Conservation (phyloP, 2,329 filamentous ascomycete genomes). For the Exophiala mesophila region DNA sequence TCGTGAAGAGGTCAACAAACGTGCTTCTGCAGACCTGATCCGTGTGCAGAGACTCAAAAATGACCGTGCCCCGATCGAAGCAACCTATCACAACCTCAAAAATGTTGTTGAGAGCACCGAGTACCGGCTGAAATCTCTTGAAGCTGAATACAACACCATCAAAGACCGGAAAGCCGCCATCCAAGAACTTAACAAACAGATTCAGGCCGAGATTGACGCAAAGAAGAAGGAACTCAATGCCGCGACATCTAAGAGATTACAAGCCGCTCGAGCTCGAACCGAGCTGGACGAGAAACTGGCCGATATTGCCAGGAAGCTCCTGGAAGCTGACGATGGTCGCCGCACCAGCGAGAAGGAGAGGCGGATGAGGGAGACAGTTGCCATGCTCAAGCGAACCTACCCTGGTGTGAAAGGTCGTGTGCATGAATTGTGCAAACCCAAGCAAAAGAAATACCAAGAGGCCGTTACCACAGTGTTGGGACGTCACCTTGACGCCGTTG, state of each 20-base stretch:
- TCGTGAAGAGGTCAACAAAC: slow-evolving; percentile 76
- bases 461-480: slow-evolving; percentile 90
- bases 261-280: slow-evolving; percentile 73
- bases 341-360: slow-evolving; percentile 80
- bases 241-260: slow-evolving; percentile 74
- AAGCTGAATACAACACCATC: slow-evolving; percentile 65
- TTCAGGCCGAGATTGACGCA: slow-evolving; percentile 69
- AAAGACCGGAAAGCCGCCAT: slow-evolving; percentile 62
- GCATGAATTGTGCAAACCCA: slow-evolving; percentile 87
- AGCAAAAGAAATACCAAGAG: slow-evolving; percentile 93
- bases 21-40: slow-evolving; percentile 72
- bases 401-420: slow-evolving; percentile 87
- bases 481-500: slow-evolving; percentile 86
- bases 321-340: slow-evolving; percentile 77
- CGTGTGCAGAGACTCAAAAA: slow-evolving; percentile 82
- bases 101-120: slow-evolving; percentile 79
- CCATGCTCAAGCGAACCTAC: slow-evolving; percentile 81
- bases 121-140: slow-evolving; percentile 67
- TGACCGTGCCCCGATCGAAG: slow-evolving; percentile 85
- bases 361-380: slow-evolving; percentile 74
- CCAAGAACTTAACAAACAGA: slow-evolving; percentile 59
- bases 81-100: slow-evolving; percentile 82
- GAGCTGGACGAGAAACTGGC: slow-evolving; percentile 90
- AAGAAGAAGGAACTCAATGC: slow-evolving; percentile 92
- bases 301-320: slow-evolving; percentile 72